Evolutionary conservation across 2,329 filamentous ascomycete species (phyloP), one percentile per base, ranked within the genome.

Genomic region (Trichophyton simii): DNA sequence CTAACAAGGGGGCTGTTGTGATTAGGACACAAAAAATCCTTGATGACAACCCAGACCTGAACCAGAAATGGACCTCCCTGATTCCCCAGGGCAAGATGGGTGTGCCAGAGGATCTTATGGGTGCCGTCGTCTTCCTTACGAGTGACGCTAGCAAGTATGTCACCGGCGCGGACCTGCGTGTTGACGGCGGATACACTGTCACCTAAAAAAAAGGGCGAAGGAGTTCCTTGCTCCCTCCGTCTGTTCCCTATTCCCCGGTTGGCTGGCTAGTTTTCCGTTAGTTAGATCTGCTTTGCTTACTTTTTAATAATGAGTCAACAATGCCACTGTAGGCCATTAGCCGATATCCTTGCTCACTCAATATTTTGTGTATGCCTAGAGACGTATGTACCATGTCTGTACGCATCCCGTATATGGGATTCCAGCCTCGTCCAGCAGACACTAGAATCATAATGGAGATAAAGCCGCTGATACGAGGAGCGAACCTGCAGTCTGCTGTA

Each of bases 61-160:
- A 91, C 75, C 82, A 86, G 71, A 87, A 94, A 75, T 97, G 92
- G 92, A 95, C 86, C 13, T 91, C 88, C 1, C 81, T 95, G 60
- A 97, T 96, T 64, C 94, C 94, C 0, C 86, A 89, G 71, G 92
- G 91, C 62, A 92, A 92, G 77, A 96, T 97, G 89, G 92, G 92
- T 28, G 82, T 85, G 59, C 92, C 92, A 0, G 86, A 91, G 72
- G 92, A 97, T 69, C 81, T 97, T 62, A 95, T 95, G 88, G 92
- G 92, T 1, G 89, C 91, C 3, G 91, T 96, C 31, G 87, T 89
- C 15, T 95, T 92, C 79, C 77, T 95, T 62, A 82, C 90, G 46
- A 91, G 87, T 63, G 89, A 94, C 69, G 89, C 90, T 2, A 84
- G 84, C 59, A 79, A 79, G 58, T 92, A 91, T 73, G 84, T 91